phyloP scores from a whole-genome alignment of 306 rosid species.

The Trifolium subterraneum region DNA sequence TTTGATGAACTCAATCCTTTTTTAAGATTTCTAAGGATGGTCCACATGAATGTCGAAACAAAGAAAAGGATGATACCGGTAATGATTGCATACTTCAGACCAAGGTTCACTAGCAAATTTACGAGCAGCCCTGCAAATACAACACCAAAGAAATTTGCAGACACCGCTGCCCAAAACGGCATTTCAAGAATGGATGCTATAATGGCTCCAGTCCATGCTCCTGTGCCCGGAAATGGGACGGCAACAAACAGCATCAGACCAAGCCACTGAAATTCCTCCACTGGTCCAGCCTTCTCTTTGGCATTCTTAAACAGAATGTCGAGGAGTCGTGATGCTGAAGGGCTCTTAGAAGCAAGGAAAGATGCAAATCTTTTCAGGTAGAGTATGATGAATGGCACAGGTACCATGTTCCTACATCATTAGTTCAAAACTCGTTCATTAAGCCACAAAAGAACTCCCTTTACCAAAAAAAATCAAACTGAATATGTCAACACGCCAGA shows the following conservation, averaged over 20 bases:
- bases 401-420: conserved; percentile 85
- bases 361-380: conserved; percentile 74
- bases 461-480: conserved; percentile 10
- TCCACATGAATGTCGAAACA: conserved; percentile 93
- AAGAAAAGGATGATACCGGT: conserved; percentile 80
- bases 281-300: conserved; percentile 88
- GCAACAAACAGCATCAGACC: conserved; percentile 96
- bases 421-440: conserved; percentile 30
- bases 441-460: conserved; percentile 28
- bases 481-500: background rate
- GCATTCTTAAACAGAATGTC: conserved; percentile 74
- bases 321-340: conserved; percentile 59
- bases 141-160: conserved; percentile 87
- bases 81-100: conserved; percentile 74
- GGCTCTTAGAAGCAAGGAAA: conserved; percentile 74
- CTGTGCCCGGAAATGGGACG: conserved; percentile 97
- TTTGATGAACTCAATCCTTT: conserved; percentile 52
- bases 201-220: conserved; percentile 94
- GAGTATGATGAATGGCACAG: conserved; percentile 88
- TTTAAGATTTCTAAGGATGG: conserved; percentile 66
- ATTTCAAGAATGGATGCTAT: conserved; percentile 90
- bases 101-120: conserved; percentile 90
- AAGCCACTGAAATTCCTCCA: conserved; percentile 97
- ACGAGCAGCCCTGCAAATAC: conserved; percentile 87
- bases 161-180: conserved; percentile 87